Percentiles rank a stretch among this genome's conserved stretches.
phyloP scores from a whole-genome alignment of 1,284 basidiomycete species.

The Waitea zeae region DNA sequence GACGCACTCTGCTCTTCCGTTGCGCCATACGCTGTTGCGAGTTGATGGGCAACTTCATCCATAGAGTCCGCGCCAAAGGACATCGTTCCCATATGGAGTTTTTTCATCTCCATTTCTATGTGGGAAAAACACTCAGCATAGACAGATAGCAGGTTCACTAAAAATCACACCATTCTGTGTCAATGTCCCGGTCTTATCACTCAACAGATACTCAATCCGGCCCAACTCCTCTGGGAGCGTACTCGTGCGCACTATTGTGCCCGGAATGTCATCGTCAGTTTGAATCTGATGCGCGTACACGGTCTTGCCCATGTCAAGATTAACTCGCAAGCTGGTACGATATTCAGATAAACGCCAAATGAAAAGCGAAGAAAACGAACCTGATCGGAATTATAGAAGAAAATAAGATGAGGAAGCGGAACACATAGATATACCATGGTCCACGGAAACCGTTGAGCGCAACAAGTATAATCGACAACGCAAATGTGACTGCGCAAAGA shows the following conservation, averaged over 20 bases:
- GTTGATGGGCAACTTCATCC: slow-evolving; percentile 91
- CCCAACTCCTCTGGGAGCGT: slow-evolving; percentile 96
- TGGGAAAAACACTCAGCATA: slow-evolving; percentile 1
- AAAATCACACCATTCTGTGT: slow-evolving; percentile 87
- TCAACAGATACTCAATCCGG: slow-evolving; percentile 88
- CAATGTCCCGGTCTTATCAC: slow-evolving; percentile 95
- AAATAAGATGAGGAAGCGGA: slow-evolving; percentile 95
- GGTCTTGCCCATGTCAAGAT: slow-evolving; percentile 99
- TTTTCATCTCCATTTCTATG: slow-evolving; percentile 97
- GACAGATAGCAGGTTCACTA: background rate
- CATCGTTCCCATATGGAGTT: slow-evolving; percentile 97
- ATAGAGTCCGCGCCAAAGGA: slow-evolving; percentile 93
- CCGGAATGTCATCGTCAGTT: slow-evolving; percentile 83
- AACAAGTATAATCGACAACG: slow-evolving; percentile 79
- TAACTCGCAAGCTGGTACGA: slow-evolving; percentile 74
- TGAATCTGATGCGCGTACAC: slow-evolving; percentile 94
- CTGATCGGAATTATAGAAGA: slow-evolving; percentile 99
- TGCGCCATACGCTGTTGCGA: slow-evolving; percentile 65
- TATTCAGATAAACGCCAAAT: background rate
- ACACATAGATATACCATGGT: slow-evolving; percentile 90
- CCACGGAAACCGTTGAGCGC: slow-evolving; percentile 95
- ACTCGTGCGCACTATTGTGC: slow-evolving; percentile 91
- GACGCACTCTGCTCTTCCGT: slow-evolving; percentile 26
- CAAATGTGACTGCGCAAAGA: slow-evolving; percentile 86
- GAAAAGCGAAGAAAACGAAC: too few species aligned